Evolutionary conservation across 2,329 filamentous ascomycete species (phyloP).

Genomic region (Verticillium klebahnii): DNA sequence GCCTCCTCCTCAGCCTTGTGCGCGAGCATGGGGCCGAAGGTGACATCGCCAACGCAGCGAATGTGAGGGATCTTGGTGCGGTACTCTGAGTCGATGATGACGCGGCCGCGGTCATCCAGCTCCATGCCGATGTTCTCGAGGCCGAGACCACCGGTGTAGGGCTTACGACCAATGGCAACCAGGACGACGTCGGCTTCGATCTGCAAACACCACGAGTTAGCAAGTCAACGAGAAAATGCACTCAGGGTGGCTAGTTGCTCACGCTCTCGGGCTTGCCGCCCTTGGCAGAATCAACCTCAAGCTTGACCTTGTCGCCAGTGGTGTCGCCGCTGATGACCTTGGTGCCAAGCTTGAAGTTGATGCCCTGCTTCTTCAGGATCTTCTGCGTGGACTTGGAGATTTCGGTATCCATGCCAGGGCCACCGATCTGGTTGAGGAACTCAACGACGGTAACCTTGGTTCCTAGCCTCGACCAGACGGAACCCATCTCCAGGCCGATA

Average conservation of each 20-base stretch:
- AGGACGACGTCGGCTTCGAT: slow-evolving; percentile 93
- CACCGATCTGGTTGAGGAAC: slow-evolving; percentile 93
- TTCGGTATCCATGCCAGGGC: slow-evolving; percentile 94
- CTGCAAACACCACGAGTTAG: slow-evolving; percentile 34
- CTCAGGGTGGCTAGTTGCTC: slow-evolving; percentile 29
- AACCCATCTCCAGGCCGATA: slow-evolving; percentile 97
- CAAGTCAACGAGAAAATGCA: background rate
- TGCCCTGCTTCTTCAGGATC: slow-evolving; percentile 90
- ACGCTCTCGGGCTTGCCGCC: slow-evolving; percentile 92
- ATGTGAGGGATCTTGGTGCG: slow-evolving; percentile 97
- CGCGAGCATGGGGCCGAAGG: slow-evolving; percentile 97
- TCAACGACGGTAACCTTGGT: slow-evolving; percentile 96
- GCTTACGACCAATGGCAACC: slow-evolving; percentile 91
- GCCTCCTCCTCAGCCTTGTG: slow-evolving; percentile 99
- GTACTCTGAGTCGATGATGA: slow-evolving; percentile 98
- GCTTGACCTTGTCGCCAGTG: slow-evolving; percentile 70
- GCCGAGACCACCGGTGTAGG: slow-evolving; percentile 87
- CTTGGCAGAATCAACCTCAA: slow-evolving; percentile 88
- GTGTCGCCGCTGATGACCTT: slow-evolving; percentile 88
- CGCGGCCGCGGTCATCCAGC: slow-evolving; percentile 85
- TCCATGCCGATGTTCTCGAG: slow-evolving; percentile 93
- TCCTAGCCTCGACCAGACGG: slow-evolving; percentile 93
- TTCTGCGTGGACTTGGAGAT: slow-evolving; percentile 90
- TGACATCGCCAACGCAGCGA: slow-evolving; percentile 91
- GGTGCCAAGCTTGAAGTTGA: slow-evolving; percentile 97